Base-by-base conservation (phyloP, 306 rosid genomes). In the Cucurbita moschata region DNA sequence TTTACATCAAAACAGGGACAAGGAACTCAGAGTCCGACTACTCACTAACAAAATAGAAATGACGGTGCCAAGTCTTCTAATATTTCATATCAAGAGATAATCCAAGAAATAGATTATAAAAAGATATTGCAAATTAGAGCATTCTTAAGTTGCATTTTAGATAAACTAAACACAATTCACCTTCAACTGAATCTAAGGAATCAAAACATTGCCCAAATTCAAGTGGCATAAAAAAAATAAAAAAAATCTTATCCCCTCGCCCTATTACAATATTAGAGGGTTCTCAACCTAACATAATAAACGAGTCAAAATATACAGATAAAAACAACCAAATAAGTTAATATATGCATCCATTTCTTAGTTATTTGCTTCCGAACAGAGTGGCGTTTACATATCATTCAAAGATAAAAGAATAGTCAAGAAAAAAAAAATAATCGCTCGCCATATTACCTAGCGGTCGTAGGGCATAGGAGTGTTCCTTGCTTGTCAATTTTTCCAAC, bases 401-500 rank as follows among this genome's bases (percentile, higher is more conserved):
- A 46, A 43, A 47, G 16, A 18, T 30, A 50, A 23, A 9, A 26
- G 8, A 23, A 67, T 10, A 44, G 23, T 18, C 37, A 10, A 7
- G 38, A 55, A 16, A 8, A 75, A 75, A 50, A 18, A 49, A 50
- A 13, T 19, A 19, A 75, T 63, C 35, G 51, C 60, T 51, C 67
- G 76, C 78, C 58, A 67, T 21, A 79, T 79, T 91, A 91, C 99
- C 96, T 95, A 77, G 72, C 56, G 51, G 83, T 75, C 57, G 96
- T 83, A 53, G 99, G 99, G 59, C 84, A 88, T 50, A 91, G 66
- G 7, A 86, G 86, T 59, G 73, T 77, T 79, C 91, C 96, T 75
- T 85, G 92, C 91, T 83, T 85, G 80, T 75, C 80, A 65, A 95
- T 84, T 83, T 81, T 88, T 39, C 99, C 99, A 46, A 89, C 97